Evolutionary conservation across 2,329 filamentous ascomycete species (phyloP).

Genomic region (Diplodia sapinea): DNA sequence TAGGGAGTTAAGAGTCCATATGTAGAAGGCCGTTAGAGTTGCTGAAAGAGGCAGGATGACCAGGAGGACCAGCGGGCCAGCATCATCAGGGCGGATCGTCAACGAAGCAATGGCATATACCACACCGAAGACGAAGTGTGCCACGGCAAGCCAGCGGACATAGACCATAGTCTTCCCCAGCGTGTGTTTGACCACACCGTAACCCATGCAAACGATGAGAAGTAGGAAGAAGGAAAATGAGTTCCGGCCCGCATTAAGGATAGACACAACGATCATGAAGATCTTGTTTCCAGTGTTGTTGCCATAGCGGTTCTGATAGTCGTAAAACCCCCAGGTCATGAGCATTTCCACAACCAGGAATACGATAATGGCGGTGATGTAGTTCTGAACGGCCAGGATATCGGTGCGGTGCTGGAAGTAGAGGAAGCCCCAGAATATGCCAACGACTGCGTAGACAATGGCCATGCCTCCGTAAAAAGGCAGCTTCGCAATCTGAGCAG

Average conservation of each 20-base stretch:
- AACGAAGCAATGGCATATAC: slow-evolving; percentile 91
- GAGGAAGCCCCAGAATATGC: slow-evolving; percentile 88
- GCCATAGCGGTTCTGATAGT: slow-evolving; percentile 91
- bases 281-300: slow-evolving; percentile 82
- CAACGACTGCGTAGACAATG: slow-evolving; percentile 88
- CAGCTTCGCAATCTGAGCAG: slow-evolving; percentile 93
- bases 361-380: slow-evolving; percentile 94
- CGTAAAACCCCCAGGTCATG: slow-evolving; percentile 99
- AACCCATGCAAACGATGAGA: slow-evolving; percentile 98
- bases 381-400: slow-evolving; percentile 96
- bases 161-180: slow-evolving; percentile 93
- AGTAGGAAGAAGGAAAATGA: slow-evolving; percentile 98
- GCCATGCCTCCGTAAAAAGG: slow-evolving; percentile 96
- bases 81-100: slow-evolving; percentile 84
- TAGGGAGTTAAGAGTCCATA: slow-evolving; percentile 96
- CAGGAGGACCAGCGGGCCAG: slow-evolving; percentile 86
- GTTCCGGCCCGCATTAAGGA: slow-evolving; percentile 91
- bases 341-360: slow-evolving; percentile 96
- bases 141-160: slow-evolving; percentile 86
- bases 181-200: slow-evolving; percentile 93
- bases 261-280: slow-evolving; percentile 86
- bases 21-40: slow-evolving; percentile 94
- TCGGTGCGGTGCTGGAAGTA: slow-evolving; percentile 94
- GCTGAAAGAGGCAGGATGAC: slow-evolving; percentile 91
- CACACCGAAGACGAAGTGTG: slow-evolving; percentile 92